Evolutionary conservation across 306 rosid genomes (phyloP).

Genomic region (Carpinus viminea): DNA sequence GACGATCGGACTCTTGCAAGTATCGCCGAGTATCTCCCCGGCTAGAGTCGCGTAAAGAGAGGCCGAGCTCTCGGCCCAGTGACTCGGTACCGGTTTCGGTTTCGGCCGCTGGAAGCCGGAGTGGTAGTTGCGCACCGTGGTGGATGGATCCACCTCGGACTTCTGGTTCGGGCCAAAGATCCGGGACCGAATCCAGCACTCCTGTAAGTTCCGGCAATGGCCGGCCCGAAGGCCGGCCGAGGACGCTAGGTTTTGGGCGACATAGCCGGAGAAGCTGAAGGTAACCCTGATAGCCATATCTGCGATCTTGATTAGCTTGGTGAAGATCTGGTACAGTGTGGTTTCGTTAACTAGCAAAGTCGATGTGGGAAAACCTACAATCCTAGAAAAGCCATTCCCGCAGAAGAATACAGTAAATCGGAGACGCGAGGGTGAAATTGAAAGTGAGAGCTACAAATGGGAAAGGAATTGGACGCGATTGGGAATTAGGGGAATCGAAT

Average conservation of each 20-base stretch:
- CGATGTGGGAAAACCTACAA: conserved; percentile 44
- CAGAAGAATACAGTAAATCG: conserved; percentile 31
- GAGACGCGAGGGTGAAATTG: conserved; percentile 40
- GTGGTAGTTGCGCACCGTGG: conserved; percentile 39
- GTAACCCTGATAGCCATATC: conserved; percentile 83
- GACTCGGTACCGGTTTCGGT: conserved; percentile 26
- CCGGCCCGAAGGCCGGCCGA: conserved; percentile 60
- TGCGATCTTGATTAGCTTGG: conserved; percentile 29
- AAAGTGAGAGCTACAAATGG: background rate
- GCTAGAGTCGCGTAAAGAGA: conserved; percentile 48
- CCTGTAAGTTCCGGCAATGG: conserved; percentile 55
- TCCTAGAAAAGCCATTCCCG: conserved; percentile 34
- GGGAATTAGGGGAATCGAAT: background rate
- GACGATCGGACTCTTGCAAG: conserved; percentile 54
- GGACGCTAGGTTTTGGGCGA: conserved; percentile 76
- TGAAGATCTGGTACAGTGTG: conserved; percentile 46
- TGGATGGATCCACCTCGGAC: conserved; percentile 47
- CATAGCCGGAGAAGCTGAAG: conserved; percentile 70
- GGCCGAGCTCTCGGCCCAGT: conserved; percentile 35
- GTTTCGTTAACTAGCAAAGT: conserved; percentile 22
- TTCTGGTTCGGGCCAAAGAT: conserved; percentile 54
- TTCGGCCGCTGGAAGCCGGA: conserved; percentile 30
- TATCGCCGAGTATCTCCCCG: conserved; percentile 57
- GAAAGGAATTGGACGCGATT: conserved; percentile 24
- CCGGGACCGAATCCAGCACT: conserved; percentile 67